Conservation (phyloP, 2,329 filamentous ascomycete species). For the Knoxdaviesia proteae region DNA sequence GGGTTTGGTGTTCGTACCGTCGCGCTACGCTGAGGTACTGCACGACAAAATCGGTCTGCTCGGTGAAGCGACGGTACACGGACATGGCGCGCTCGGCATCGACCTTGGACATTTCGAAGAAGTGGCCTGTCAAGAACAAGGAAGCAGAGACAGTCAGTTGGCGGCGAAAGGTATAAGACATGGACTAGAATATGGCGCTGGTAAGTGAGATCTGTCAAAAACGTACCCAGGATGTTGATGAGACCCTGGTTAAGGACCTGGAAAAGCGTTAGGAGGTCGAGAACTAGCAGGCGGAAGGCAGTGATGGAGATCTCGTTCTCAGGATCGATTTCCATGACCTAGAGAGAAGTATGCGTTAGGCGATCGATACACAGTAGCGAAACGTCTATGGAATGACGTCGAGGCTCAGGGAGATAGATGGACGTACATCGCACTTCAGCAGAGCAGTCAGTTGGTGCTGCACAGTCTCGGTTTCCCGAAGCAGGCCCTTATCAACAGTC, state of each 20-base stretch:
- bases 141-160: conserved; percentile 2
- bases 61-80: conserved; percentile 82
- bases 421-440: conserved; percentile 69
- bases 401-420: not conserved
- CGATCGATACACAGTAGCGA: not conserved
- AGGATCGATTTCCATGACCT: conserved; percentile 66
- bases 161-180: conserved; percentile 2
- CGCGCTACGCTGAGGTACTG: conserved; percentile 73
- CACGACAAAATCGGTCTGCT: conserved; percentile 82
- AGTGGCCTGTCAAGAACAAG: conserved; percentile 45
- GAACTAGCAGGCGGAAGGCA: conserved; percentile 74
- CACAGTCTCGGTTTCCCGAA: conserved; percentile 79
- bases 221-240: conserved; percentile 81
- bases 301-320: conserved; percentile 95
- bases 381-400: not conserved
- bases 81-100: conserved; percentile 82
- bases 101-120: conserved; percentile 92
- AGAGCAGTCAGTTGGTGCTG: conserved; percentile 74
- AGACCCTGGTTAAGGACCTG: conserved; percentile 92
- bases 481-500: conserved; percentile 73
- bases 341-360: not conserved
- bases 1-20: conserved; percentile 77
- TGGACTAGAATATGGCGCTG: not conserved
- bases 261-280: conserved; percentile 78
- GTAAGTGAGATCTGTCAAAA: not conserved